Conservation (phyloP, 768 basidiomycete genomes). For the Punctularia strigosozonata region DNA sequence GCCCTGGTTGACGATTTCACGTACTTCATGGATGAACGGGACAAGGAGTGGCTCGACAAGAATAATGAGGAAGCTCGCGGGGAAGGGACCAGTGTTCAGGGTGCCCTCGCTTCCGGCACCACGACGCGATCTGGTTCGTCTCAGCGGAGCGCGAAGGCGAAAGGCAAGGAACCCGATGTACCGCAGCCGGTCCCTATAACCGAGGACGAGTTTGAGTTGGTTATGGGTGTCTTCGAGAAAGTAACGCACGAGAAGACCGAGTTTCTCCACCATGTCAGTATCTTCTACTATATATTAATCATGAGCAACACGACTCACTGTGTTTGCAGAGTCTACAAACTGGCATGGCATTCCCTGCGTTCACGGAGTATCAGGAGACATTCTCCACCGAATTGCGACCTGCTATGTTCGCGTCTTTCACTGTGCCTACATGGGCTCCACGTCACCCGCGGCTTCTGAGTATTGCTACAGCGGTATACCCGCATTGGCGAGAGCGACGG, state of each 20-base stretch:
- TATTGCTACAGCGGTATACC: conserved; percentile 65
- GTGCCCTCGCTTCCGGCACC: conserved; percentile 40
- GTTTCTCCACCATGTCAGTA: conserved; percentile 78
- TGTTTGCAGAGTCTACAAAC: conserved; percentile 44
- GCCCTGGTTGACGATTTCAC: conserved; percentile 66
- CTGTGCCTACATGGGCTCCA: conserved; percentile 60
- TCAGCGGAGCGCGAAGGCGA: conserved; percentile 60
- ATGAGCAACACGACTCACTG: conserved; percentile 3
- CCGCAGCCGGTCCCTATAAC: conserved; percentile 53
- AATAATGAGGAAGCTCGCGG: conserved; percentile 81
- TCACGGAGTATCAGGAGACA: conserved; percentile 59
- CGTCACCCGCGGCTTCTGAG: conserved; percentile 47
- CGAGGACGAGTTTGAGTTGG: conserved; percentile 90
- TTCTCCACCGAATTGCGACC: conserved; percentile 50
- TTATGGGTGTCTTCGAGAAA: conserved; percentile 92
- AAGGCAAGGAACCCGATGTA: conserved; percentile 74
- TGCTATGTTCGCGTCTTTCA: conserved; percentile 57
- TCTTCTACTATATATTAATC: not conserved
- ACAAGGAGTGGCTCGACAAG: conserved; percentile 88
- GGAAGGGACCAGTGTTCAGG: conserved; percentile 75
- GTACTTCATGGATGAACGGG: conserved; percentile 94
- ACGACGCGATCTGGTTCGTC: conserved; percentile 43
- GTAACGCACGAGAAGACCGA: conserved; percentile 83
- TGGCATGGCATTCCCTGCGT: conserved; percentile 59
- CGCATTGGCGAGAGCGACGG: conserved; percentile 85